A percentile compares a stretch with the other conserved stretches of the same genome.
Evolutionary conservation across 768 basidiomycete genomes (phyloP).

Genomic region (Daedalea quercina): DNA sequence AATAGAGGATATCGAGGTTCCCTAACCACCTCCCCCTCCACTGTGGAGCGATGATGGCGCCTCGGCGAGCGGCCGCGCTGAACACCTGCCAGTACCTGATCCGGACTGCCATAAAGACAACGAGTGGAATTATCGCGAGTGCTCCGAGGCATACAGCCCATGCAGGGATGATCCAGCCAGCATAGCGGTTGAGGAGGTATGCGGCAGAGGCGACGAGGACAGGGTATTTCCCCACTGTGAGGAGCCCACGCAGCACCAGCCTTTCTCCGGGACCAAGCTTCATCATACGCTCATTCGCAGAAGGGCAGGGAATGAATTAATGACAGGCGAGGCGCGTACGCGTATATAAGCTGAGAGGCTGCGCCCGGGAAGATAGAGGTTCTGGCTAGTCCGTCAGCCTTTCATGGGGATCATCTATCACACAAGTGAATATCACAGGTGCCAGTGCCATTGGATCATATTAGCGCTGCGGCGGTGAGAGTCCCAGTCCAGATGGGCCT

Average conservation of each 20-base stretch:
- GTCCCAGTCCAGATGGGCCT: no score
- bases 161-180: background rate
- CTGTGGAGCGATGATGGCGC: slow-evolving; percentile 20
- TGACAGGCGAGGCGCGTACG: no score
- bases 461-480: no score
- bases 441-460: no score
- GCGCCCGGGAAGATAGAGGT: no score
- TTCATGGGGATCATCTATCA: no score
- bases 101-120: slow-evolving; percentile 1
- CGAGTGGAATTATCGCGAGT: slow-evolving; percentile 8
- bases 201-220: slow-evolving; percentile 2
- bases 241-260: slow-evolving; percentile 5
- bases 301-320: no score
- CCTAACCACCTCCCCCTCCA: slow-evolving; percentile 27
- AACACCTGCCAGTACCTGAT: slow-evolving; percentile 2
- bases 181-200: background rate
- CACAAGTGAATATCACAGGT: no score
- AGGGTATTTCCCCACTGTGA: slow-evolving; percentile 3
- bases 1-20: slow-evolving; percentile 27
- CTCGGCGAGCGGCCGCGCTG: slow-evolving; percentile 8
- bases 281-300: no score
- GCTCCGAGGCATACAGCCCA: slow-evolving; percentile 9
- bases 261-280: slow-evolving; percentile 9
- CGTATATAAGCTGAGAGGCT: no score
- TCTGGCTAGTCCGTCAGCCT: no score